Conservation (phyloP, 805 yeast genomes). For the Millerago galiae region DNA sequence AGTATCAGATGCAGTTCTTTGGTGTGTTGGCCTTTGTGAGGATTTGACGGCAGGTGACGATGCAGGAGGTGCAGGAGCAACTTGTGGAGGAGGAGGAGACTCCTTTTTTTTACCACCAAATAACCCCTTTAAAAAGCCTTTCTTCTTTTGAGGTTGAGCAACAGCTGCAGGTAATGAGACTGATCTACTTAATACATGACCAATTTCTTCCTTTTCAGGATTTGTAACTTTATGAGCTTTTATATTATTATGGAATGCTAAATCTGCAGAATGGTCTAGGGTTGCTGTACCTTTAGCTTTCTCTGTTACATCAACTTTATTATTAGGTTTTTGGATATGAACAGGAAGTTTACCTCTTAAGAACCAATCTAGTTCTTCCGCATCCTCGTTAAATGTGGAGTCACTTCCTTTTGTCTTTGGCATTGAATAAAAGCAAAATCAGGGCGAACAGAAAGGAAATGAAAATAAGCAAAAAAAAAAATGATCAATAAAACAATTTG, state of each 20-base stretch:
- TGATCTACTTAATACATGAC: conserved; percentile 21
- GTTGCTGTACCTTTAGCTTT: too few species aligned
- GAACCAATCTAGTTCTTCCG: conserved; percentile 44
- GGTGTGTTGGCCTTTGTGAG: not conserved
- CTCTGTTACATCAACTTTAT: too few species aligned
- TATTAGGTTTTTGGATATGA: not conserved
- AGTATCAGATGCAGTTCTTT: not conserved
- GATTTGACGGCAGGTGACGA: conserved; percentile 8
- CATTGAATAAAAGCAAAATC: not conserved
- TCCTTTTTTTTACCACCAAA: conserved; percentile 24
- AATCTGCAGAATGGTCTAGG: not conserved
- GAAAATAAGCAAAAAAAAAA: too few species aligned
- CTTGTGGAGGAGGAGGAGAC: conserved; percentile 6
- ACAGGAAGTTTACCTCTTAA: conserved; percentile 29
- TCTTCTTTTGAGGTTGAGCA: conserved; percentile 14
- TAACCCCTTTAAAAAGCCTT: conserved; percentile 32
- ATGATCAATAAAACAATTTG: too few species aligned
- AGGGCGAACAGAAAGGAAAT: too few species aligned
- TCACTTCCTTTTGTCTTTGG: not conserved
- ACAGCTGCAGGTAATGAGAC: conserved; percentile 26
- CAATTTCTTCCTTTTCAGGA: conserved; percentile 5
- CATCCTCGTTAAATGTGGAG: not conserved
- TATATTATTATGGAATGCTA: conserved; percentile 5
- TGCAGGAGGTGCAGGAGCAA: conserved; percentile 4
- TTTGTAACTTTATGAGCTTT: not conserved